Conservation (phyloP, 2,329 filamentous ascomycete species). For the Phaeosphaeriaceae sp. region DNA sequence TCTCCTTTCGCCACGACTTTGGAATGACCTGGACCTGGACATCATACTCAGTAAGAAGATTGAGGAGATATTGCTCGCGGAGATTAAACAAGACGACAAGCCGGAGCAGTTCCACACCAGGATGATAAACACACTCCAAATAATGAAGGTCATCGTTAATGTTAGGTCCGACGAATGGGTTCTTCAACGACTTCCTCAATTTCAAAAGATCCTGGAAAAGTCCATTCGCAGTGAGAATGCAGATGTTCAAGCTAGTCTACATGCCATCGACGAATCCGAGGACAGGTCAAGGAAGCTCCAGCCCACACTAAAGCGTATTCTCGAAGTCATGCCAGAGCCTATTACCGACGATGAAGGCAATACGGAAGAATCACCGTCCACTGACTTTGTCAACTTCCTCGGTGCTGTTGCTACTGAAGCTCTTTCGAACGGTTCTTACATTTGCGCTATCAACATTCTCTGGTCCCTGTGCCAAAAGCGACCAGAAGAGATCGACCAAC, state of each 20-base stretch:
- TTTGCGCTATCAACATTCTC: slow-evolving; percentile 88
- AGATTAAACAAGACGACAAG: slow-evolving; percentile 60
- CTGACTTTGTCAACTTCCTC: slow-evolving; percentile 85
- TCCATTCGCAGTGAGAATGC: slow-evolving; percentile 85
- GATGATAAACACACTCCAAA: slow-evolving; percentile 92
- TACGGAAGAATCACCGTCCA: slow-evolving; percentile 76
- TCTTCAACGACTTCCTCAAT: slow-evolving; percentile 72
- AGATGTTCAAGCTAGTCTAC: slow-evolving; percentile 91
- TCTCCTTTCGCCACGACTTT: slow-evolving; percentile 83
- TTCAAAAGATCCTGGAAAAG: slow-evolving; percentile 91
- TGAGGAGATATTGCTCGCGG: slow-evolving; percentile 81
- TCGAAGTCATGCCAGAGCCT: slow-evolving; percentile 85
- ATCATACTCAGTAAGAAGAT: slow-evolving; percentile 84
- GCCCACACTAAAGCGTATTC: slow-evolving; percentile 78
- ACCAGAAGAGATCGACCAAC: slow-evolving; percentile 85
- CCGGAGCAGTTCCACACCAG: slow-evolving; percentile 78
- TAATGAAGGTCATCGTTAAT: slow-evolving; percentile 87
- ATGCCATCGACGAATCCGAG: slow-evolving; percentile 74
- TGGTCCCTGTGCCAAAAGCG: slow-evolving; percentile 90
- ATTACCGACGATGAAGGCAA: slow-evolving; percentile 83
- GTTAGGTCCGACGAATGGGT: slow-evolving; percentile 93
- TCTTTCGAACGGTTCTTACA: slow-evolving; percentile 79
- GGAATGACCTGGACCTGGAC: slow-evolving; percentile 91
- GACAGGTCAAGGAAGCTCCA: slow-evolving; percentile 66
- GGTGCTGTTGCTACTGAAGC: slow-evolving; percentile 88